Conservation (phyloP, 1,284 basidiomycete genomes). For the Ganoderma boninense region DNA sequence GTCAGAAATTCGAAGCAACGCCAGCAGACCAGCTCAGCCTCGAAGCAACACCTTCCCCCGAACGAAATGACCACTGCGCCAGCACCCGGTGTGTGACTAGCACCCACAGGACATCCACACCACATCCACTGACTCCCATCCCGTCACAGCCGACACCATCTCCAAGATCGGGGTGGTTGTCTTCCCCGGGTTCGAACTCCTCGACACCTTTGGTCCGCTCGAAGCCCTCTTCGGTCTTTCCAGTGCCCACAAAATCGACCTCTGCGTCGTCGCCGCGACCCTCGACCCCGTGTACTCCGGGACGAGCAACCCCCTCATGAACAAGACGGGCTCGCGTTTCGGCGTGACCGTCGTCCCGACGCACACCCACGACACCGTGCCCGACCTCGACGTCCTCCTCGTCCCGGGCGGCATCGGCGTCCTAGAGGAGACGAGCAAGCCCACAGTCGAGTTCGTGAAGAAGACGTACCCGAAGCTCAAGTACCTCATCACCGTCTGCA, state of each 20-base stretch:
- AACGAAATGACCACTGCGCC: too few species aligned
- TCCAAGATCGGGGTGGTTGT: conserved; percentile 10
- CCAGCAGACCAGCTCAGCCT: too few species aligned
- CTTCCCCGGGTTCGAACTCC: conserved; percentile 23
- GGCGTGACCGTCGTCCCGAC: conserved; percentile 50
- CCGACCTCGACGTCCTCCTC: conserved; percentile 53
- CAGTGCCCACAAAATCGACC: conserved; percentile 40
- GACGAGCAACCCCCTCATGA: conserved; percentile 26
- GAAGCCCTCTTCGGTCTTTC: conserved; percentile 50
- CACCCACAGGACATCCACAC: too few species aligned
- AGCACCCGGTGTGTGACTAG: too few species aligned
- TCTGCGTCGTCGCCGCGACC: conserved; percentile 47
- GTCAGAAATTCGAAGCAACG: too few species aligned
- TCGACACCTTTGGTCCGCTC: conserved; percentile 54
- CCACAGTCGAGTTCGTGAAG: conserved; percentile 44
- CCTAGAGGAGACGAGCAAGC: conserved; percentile 34
- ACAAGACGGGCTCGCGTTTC: conserved; percentile 40
- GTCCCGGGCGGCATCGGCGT: conserved; percentile 52
- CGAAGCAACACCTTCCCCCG: too few species aligned
- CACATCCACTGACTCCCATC: background rate
- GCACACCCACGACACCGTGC: conserved; percentile 50
- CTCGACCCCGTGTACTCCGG: conserved; percentile 49
- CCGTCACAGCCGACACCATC: background rate
- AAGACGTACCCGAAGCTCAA: conserved; percentile 45
- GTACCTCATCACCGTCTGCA: conserved; percentile 54